phyloP scores from a whole-genome alignment of 2,329 filamentous ascomycete genomes.

The Monosporascus cannonballus region DNA sequence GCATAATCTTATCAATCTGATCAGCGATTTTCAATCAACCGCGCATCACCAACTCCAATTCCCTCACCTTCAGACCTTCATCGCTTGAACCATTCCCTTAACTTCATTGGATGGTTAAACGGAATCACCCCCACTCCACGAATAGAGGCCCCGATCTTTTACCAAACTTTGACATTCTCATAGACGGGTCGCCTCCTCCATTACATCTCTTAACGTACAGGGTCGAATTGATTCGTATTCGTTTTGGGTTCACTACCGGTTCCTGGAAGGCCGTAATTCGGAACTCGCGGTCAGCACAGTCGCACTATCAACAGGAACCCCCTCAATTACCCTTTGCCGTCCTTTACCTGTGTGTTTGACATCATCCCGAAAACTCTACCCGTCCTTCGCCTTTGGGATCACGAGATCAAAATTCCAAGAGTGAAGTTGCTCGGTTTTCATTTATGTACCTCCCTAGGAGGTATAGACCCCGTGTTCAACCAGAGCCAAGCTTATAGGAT shows the following conservation, averaged over 20 bases:
- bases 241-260: background rate
- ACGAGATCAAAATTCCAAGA: background rate
- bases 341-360: background rate
- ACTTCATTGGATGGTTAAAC: slow-evolving; percentile 4
- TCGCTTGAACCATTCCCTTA: slow-evolving; percentile 1
- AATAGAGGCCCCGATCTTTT: background rate
- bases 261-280: slow-evolving; percentile 3
- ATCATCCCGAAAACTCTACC: too few species aligned
- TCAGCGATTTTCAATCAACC: slow-evolving; percentile 25
- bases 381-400: too few species aligned
- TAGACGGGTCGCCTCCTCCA: background rate
- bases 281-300: slow-evolving; percentile 1
- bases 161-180: background rate
- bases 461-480: background rate
- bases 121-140: slow-evolving; percentile 6
- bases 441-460: background rate
- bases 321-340: background rate
- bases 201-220: background rate
- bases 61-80: slow-evolving; percentile 7
- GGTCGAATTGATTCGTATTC: background rate
- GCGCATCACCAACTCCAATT: slow-evolving; percentile 5
- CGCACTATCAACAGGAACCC: background rate
- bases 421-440: background rate
- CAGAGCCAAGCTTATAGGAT: background rate
- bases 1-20: slow-evolving; percentile 34